Percentiles rank a stretch among this genome's conserved stretches.
Conservation (phyloP, 345 rosid genomes). For the Salix viminalis region DNA sequence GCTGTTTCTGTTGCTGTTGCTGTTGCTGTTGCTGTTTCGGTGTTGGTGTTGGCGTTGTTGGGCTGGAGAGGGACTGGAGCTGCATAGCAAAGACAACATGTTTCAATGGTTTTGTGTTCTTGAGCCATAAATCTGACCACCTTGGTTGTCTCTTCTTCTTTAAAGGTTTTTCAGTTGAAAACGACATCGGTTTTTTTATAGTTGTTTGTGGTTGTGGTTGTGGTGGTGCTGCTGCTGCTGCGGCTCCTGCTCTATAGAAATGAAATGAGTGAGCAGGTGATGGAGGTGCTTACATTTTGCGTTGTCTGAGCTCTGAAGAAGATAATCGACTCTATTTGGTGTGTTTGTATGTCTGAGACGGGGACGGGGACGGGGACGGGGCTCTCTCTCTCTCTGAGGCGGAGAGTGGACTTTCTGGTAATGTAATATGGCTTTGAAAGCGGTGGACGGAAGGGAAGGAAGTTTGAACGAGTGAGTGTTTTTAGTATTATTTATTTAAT, state of each 20-base stretch:
- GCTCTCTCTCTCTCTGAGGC: too few relatives aligned
- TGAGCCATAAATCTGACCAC: conserved; percentile 64
- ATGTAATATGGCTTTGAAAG: conserved; percentile 23
- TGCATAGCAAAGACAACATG: conserved; percentile 53
- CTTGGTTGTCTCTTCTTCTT: conserved; percentile 40
- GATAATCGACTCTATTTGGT: too few relatives aligned
- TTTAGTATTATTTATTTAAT: not conserved
- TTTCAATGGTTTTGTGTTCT: conserved; percentile 45
- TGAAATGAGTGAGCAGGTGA: too few relatives aligned
- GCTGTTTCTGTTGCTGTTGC: conserved; percentile 5
- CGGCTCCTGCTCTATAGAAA: too few relatives aligned
- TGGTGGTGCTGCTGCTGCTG: not conserved
- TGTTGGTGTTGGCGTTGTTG: conserved; percentile 15
- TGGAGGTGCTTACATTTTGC: too few relatives aligned
- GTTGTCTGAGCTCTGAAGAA: too few relatives aligned
- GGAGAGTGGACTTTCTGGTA: conserved; percentile 5
- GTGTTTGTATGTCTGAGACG: not conserved
- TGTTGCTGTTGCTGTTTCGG: conserved; percentile 28
- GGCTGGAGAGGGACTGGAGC: conserved; percentile 41
- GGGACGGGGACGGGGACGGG: not conserved
- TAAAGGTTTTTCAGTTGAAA: conserved; percentile 33
- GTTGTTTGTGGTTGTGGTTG: not conserved
- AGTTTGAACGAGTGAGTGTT: conserved; percentile 15
- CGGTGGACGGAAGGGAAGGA: conserved; percentile 19
- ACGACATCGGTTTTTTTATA: conserved; percentile 41